Evolutionary conservation across 768 basidiomycete species (phyloP), one percentile per base, ranked within the genome.

Genomic region (Mycena vitilis): DNA sequence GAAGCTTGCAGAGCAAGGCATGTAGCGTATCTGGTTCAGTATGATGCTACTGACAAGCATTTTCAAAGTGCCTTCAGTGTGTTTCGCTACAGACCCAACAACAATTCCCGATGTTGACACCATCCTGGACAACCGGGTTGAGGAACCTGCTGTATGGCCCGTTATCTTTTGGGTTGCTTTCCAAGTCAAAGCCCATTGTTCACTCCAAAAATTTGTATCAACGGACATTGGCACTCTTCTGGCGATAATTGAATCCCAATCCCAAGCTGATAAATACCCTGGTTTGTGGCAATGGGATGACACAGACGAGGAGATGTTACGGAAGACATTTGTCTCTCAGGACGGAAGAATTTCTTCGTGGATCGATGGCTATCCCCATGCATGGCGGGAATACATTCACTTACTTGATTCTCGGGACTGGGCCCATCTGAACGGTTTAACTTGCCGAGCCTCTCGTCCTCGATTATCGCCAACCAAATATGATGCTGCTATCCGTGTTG

Each of bases 1-100:
- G 37, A 40, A 37, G 37, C 15, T 56, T 37, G 38, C 55, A 10
- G 55, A 57, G 55, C n/a, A 42, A 57, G 55, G 55, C 25, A 57
- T 42, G 55, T 12, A 22, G 42, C 23, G 5, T 57, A 42, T 23
- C 38, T 44, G 55, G 8, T 40, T 20, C 20, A 34, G 55, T 38
- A 40, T 57, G 54, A 20, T 40, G 37, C 38, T 13, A 20, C 54
- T 55, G 36, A 56, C 54, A 4, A 36, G 20, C 40, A 22, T 40
- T 42, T n/a, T 40, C 10, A 45, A 20, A 3, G 16, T 7, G 10
- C 11, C 44, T 45, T 45, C 20, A 45, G 44, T 18, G 12, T 20
- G 15, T 45, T 18, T 45, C 13, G 44, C 44, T 18, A 20, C 44
- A 45, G 16, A 45, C 13, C 3, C 15, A 7, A 20, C 16, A 45